phyloP scores from a whole-genome alignment of 148 eudicot genomes.

The Camellia japonica region DNA sequence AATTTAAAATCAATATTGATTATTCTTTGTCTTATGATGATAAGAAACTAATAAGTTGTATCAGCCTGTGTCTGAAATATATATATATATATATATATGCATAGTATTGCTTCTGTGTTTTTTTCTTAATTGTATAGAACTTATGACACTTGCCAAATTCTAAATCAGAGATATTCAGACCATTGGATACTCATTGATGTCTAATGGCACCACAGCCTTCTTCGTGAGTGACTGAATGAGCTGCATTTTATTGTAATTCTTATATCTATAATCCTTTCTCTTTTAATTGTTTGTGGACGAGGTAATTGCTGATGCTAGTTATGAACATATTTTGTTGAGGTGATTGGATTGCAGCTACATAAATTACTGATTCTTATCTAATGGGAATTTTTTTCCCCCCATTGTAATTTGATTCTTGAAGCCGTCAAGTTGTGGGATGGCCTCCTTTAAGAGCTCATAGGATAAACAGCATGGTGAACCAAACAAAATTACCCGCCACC shows the following conservation, averaged over 20 bases:
- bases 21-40: neutral
- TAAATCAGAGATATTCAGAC: neutral
- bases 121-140: neutral
- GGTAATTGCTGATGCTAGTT: neutral
- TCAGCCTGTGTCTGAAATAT: neutral
- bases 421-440: slow-evolving; percentile 97
- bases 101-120: neutral
- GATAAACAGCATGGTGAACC: slow-evolving; percentile 72
- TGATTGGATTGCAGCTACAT: neutral
- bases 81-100: neutral
- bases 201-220: neutral
- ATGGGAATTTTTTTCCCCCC: neutral
- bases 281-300: neutral
- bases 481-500: slow-evolving; percentile 46
- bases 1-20: neutral
- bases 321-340: neutral
- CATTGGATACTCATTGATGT: neutral
- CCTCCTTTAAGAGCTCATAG: slow-evolving; percentile 84
- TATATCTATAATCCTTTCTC: neutral
- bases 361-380: neutral
- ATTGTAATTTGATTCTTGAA: slow-evolving; percentile 16
- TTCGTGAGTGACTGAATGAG: neutral
- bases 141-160: neutral
- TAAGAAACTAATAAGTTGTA: neutral
- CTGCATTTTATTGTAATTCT: neutral